Percentiles rank a stretch among this genome's conserved stretches.
Evolutionary conservation across 2,329 filamentous ascomycete genomes (phyloP).

Genomic region (Didymella sp.): DNA sequence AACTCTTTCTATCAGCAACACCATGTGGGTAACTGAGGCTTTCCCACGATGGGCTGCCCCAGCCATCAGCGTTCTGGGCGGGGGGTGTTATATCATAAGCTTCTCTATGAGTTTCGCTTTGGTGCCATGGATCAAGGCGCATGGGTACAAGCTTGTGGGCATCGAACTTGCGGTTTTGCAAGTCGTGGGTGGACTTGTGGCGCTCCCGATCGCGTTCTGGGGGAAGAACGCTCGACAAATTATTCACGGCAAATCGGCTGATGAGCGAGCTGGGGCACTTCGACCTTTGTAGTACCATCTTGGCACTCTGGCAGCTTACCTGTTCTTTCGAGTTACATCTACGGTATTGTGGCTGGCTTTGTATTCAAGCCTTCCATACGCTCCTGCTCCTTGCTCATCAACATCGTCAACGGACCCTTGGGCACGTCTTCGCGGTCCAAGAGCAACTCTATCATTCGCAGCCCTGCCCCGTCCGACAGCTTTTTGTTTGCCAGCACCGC

Average conservation of each 20-base stretch:
- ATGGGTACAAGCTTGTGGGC: conserved; percentile 40
- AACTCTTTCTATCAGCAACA: conserved; percentile 34
- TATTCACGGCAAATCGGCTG: conserved; percentile 39
- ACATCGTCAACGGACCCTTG: conserved; percentile 16
- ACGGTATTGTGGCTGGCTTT: conserved; percentile 5
- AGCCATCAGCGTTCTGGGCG: conserved; percentile 35
- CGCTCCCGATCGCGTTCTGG: conserved; percentile 42
- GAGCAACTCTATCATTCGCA: conserved; percentile 54
- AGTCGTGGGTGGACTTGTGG: conserved; percentile 35
- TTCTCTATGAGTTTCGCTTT: conserved; percentile 36
- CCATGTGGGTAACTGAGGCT: conserved; percentile 43
- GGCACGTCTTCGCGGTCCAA: conserved; percentile 41
- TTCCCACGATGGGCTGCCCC: conserved; percentile 46
- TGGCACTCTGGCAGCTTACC: not conserved
- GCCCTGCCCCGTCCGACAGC: conserved; percentile 48
- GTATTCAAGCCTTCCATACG: conserved; percentile 4
- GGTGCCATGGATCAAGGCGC: conserved; percentile 33
- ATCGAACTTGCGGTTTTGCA: conserved; percentile 49
- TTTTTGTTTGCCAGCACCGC: conserved; percentile 47
- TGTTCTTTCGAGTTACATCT: not conserved
- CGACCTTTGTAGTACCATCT: conserved; percentile 27
- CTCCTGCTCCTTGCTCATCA: conserved; percentile 15
- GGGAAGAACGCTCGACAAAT: conserved; percentile 38
- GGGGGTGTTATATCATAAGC: conserved; percentile 32
- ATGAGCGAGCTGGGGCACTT: conserved; percentile 37